Percentiles rank a stretch among this genome's conserved stretches.
Evolutionary conservation across 139 green algal genomes (phyloP).

Genomic region (Asterochloris sp.): DNA sequence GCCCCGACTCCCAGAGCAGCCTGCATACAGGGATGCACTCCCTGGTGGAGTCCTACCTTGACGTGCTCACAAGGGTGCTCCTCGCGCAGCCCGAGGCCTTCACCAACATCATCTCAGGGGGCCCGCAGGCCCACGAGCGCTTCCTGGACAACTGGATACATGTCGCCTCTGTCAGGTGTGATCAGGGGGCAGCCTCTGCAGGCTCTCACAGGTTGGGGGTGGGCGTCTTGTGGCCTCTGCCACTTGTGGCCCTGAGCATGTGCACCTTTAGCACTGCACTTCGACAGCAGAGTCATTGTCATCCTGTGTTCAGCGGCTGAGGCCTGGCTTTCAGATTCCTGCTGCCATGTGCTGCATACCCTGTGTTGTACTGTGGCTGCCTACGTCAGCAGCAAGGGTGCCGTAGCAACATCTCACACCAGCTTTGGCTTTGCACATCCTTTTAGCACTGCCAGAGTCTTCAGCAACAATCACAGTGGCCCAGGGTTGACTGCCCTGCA

Average conservation of each 20-base stretch:
- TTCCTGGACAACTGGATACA: conserved; percentile 8
- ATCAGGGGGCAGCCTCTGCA: neutral
- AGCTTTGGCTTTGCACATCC: neutral
- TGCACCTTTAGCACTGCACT: neutral
- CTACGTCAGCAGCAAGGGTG: too few relatives aligned
- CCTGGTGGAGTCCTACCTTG: neutral
- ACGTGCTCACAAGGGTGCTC: neutral
- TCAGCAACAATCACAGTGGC: too few relatives aligned
- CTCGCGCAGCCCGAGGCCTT: neutral
- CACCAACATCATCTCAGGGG: neutral
- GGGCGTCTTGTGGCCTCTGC: neutral
- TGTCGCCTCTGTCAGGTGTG: neutral
- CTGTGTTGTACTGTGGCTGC: too few relatives aligned
- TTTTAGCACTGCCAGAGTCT: neutral
- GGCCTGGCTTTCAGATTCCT: neutral
- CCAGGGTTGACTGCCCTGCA: neutral
- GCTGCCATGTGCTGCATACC: neutral
- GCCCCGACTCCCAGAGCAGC: neutral
- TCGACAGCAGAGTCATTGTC: neutral
- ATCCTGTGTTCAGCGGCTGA: neutral
- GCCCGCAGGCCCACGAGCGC: neutral
- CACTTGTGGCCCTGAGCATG: neutral
- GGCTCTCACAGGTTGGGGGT: neutral
- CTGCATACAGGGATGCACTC: neutral
- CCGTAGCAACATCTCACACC: neutral